Conservation (phyloP, 2,329 filamentous ascomycete genomes). For the Neospermospora avenae region DNA sequence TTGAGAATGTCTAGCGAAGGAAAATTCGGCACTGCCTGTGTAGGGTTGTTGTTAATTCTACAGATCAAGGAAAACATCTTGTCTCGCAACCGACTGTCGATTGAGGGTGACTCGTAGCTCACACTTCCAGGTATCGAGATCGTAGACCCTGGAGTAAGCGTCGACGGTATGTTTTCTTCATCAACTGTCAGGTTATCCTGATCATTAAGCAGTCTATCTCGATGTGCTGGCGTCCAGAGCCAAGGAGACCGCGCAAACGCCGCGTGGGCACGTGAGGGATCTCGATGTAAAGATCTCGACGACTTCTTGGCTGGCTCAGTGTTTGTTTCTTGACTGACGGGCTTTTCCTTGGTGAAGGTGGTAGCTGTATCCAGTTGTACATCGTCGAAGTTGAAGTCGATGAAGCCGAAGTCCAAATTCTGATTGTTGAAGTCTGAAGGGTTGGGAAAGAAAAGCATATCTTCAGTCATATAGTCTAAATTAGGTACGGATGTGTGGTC, state of each 20-base stretch:
- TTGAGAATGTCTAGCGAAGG: not conserved
- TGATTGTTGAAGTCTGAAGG: constrained; percentile 10
- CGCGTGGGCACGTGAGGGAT: constrained; percentile 15
- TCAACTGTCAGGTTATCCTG: constrained; percentile 18
- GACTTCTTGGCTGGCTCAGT: not conserved
- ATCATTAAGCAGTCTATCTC: constrained; percentile 15
- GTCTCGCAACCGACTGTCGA: not conserved
- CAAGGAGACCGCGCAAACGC: constrained; percentile 24
- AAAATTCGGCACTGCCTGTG: not conserved
- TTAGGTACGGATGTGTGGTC: not conserved
- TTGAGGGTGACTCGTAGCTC: not conserved
- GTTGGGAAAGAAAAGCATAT: not conserved
- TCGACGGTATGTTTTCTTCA: constrained; percentile 19
- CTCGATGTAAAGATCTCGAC: not conserved
- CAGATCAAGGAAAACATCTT: not conserved
- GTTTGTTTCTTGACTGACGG: not conserved
- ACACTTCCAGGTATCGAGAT: not conserved
- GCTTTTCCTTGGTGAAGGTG: not conserved
- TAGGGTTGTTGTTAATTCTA: not conserved
- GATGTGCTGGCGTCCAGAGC: constrained; percentile 20
- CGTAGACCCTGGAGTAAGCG: constrained; percentile 7
- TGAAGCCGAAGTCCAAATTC: constrained; percentile 17
- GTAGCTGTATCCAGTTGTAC: not conserved
- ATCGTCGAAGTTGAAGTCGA: constrained; percentile 13
- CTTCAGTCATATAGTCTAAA: not conserved